Conservation (phyloP, 257 asterid species). For the Rehmannia glutinosa region DNA sequence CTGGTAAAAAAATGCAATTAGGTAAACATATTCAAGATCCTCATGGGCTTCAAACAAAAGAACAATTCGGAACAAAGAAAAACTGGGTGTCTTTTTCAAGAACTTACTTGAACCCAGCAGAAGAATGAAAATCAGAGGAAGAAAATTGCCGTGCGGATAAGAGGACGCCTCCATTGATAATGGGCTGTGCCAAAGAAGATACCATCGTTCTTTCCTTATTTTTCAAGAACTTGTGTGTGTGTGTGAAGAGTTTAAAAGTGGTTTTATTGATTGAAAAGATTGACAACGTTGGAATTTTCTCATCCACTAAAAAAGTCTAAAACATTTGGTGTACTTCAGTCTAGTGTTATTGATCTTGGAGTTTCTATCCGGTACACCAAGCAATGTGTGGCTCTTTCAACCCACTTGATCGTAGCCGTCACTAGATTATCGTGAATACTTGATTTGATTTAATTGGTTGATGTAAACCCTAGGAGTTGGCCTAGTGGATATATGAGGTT, state of each 20-base stretch:
- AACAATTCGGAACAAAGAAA: background rate
- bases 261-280: background rate
- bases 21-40: no score
- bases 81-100: background rate
- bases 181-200: constrained; percentile 36
- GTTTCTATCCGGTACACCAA: no score
- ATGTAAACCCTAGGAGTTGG: no score
- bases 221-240: background rate
- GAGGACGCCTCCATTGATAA: constrained; percentile 27
- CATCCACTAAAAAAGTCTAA: constrained; percentile 33
- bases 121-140: constrained; percentile 26
- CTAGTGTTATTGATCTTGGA: background rate
- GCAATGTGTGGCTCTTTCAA: no score
- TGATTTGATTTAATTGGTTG: no score
- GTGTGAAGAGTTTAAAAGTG: background rate
- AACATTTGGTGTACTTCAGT: background rate
- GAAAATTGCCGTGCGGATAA: constrained; percentile 28
- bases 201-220: constrained; percentile 26
- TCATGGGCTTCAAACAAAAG: background rate
- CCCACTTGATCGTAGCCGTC: no score
- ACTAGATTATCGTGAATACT: no score
- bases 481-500: no score
- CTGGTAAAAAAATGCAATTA: no score
- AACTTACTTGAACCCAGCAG: constrained; percentile 40
- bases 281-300: constrained; percentile 16